Conservation (phyloP, 495 filamentous ascomycete genomes). For the Chaetomidium leptoderma region DNA sequence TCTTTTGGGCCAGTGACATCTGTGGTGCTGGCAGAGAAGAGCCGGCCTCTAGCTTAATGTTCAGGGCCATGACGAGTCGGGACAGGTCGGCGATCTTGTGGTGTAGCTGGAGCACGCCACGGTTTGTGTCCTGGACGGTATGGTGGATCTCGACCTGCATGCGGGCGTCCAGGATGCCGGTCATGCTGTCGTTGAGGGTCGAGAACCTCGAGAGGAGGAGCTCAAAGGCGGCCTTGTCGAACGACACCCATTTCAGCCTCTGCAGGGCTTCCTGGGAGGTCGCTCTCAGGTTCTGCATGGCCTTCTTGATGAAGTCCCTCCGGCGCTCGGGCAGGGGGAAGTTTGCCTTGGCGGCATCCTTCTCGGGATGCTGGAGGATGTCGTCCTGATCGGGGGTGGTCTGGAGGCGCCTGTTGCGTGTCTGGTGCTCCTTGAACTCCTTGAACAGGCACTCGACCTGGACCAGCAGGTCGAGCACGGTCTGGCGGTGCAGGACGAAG, state of each 20-base stretch:
- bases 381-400: slow-evolving; percentile 28
- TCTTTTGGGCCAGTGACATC: slow-evolving; percentile 30
- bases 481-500: slow-evolving; percentile 42
- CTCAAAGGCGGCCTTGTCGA: slow-evolving; percentile 45
- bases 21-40: slow-evolving; percentile 21
- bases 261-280: slow-evolving; percentile 29
- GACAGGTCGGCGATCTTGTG: slow-evolving; percentile 40
- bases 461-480: slow-evolving; percentile 41
- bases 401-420: slow-evolving; percentile 32
- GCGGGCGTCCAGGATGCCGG: slow-evolving; percentile 39
- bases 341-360: slow-evolving; percentile 36
- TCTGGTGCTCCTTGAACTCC: slow-evolving; percentile 42
- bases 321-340: slow-evolving; percentile 33
- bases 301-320: slow-evolving; percentile 40
- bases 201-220: slow-evolving; percentile 38
- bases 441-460: slow-evolving; percentile 44
- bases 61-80: slow-evolving; percentile 39
- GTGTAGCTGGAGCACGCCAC: slow-evolving; percentile 42
- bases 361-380: slow-evolving; percentile 33
- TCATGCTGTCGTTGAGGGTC: slow-evolving; percentile 44
- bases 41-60: slow-evolving; percentile 30
- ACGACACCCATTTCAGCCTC: slow-evolving; percentile 40
- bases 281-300: slow-evolving; percentile 34
- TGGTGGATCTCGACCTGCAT: slow-evolving; percentile 45
- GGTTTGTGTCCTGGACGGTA: slow-evolving; percentile 44